phyloP scores from a whole-genome alignment of 139 green algal genomes.

The Chlorella ohadii region DNA sequence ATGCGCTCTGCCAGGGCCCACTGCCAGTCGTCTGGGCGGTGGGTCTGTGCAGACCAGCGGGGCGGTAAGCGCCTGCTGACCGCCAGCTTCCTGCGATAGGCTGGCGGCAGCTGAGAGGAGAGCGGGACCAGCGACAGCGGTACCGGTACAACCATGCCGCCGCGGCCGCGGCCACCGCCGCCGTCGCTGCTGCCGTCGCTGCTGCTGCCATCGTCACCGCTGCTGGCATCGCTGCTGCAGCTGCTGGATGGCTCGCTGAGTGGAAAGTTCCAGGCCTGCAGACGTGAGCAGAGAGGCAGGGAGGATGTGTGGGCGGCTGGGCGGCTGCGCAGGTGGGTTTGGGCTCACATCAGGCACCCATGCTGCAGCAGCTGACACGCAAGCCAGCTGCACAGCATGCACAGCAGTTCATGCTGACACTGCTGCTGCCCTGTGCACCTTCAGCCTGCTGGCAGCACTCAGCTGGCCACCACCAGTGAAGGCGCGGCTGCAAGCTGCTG shows the following conservation, averaged over 20 bases:
- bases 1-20: neutral
- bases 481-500: too few relatives aligned
- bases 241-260: neutral
- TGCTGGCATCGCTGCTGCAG: neutral
- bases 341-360: too few relatives aligned
- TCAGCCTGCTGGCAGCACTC: neutral
- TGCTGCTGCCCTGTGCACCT: too few relatives aligned
- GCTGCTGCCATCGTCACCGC: neutral
- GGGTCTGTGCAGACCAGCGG: neutral
- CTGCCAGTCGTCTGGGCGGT: neutral
- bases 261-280: neutral
- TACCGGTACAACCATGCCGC: neutral
- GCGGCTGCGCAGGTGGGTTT: too few relatives aligned
- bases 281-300: neutral
- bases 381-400: too few relatives aligned
- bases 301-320: neutral
- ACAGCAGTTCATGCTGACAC: too few relatives aligned
- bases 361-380: too few relatives aligned
- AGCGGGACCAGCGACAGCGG: neutral
- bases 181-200: neutral
- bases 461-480: too few relatives aligned
- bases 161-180: neutral
- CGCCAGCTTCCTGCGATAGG: neutral
- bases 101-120: neutral
- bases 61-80: neutral